phyloP scores from a whole-genome alignment of 2,329 filamentous ascomycete genomes.

The Paecilomyces sp. region DNA sequence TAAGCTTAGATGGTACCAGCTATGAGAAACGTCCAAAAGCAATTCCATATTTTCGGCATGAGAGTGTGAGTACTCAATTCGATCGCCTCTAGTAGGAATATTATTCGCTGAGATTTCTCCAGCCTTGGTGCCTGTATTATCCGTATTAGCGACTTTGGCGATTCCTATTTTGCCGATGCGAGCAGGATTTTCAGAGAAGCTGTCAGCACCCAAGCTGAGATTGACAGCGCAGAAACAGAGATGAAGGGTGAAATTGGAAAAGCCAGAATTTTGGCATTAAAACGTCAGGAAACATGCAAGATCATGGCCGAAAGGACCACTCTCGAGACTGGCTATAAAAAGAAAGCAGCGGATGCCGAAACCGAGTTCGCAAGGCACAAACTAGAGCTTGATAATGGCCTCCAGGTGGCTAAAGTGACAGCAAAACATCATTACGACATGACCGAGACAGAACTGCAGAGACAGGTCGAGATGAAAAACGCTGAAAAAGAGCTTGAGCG shows the following conservation, averaged over 20 bases:
- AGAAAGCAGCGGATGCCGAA: constrained; percentile 72
- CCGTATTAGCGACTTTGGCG: constrained; percentile 67
- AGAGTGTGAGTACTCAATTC: constrained; percentile 47
- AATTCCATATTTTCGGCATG: constrained; percentile 74
- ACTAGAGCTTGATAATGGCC: constrained; percentile 64
- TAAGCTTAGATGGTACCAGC: constrained; percentile 33
- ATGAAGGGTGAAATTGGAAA: constrained; percentile 59
- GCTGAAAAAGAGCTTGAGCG: constrained; percentile 75
- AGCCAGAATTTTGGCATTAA: constrained; percentile 68
- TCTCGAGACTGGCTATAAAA: constrained; percentile 75
- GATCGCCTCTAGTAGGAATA: neutral
- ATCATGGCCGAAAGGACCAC: constrained; percentile 82
- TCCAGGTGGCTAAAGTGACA: constrained; percentile 68
- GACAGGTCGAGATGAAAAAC: constrained; percentile 67
- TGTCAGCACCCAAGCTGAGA: constrained; percentile 69
- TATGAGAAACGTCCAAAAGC: constrained; percentile 67
- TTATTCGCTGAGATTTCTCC: constrained; percentile 28
- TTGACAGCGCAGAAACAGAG: constrained; percentile 52
- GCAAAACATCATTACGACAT: constrained; percentile 67
- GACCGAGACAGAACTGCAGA: constrained; percentile 73
- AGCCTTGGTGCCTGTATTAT: constrained; percentile 72
- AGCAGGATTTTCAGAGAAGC: constrained; percentile 77
- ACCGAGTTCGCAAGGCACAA: constrained; percentile 67
- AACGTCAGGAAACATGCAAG: constrained; percentile 80
- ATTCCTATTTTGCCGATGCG: constrained; percentile 67